Evolutionary conservation across 345 rosid genomes (phyloP), one percentile per base, ranked within the genome.

Genomic region (Citrus hindsii): DNA sequence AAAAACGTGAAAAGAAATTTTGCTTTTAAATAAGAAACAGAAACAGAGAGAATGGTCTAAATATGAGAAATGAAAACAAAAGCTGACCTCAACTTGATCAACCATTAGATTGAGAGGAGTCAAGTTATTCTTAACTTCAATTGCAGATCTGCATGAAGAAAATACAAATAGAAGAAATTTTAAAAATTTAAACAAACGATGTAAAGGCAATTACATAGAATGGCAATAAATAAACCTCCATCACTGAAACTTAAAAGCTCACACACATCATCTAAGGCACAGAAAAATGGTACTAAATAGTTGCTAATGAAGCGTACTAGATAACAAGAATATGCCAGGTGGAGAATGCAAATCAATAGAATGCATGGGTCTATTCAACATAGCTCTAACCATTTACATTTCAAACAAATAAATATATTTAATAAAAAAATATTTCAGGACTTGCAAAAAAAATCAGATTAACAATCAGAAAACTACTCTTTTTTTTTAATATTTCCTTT

Each of bases 81-180:
- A 55, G 63, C 82, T 69, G 22, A 88, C 93, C 90, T 87, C 77
- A 68, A 90, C 85, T 87, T 86, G 92, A 60, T 75, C 78, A 70
- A 86, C 85, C 32, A 79, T 65, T 63, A 84, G 69, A 80, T 86
- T 89, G 55, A 88, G 80, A 67, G 71, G 70, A n/a, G 92, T 88
- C 70, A 83, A 75, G 33, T 88, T 87, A 74, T 88, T 58, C 25
- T 73, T 67, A 69, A 90, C 79, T 78, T 88, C 87, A 67, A 90
- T 85, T 9, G 78, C 65, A 53, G 88, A 88, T 78, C 93, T 90
- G 79, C 59, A 78, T 3, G 35, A 48, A 27, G 37, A 59, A 64
- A 70, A 58, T 56, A 19, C 9, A 37, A 67, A 37, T 9, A 33
- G 5, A 35, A 48, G 58, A 69, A 37, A 76, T 30, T 16, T 22